Evolutionary conservation across 257 asterid genomes (phyloP).

Genomic region (Rauvolfia tetraphylla): DNA sequence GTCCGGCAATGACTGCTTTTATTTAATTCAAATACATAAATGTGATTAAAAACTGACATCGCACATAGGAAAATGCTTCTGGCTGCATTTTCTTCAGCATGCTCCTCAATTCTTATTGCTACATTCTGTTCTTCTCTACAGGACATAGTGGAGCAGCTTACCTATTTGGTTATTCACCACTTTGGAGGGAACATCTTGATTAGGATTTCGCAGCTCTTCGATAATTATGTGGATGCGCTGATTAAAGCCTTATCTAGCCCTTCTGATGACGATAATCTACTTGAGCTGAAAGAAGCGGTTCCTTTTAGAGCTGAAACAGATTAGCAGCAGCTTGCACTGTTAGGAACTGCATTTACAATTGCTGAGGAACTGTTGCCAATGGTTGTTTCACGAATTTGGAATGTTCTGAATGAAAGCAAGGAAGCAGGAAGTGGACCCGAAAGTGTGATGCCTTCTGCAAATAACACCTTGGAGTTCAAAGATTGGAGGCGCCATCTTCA

Average conservation of each 20-base stretch:
- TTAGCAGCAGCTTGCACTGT: slow-evolving; percentile 85
- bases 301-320: slow-evolving; percentile 95
- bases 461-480: slow-evolving; percentile 58
- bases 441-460: slow-evolving; percentile 47
- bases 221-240: slow-evolving; percentile 74
- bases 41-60: not conserved
- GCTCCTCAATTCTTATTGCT: not conserved
- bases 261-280: slow-evolving; percentile 78
- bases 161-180: slow-evolving; percentile 72
- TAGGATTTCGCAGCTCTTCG: slow-evolving; percentile 83
- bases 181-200: slow-evolving; percentile 83
- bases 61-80: not conserved
- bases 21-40: not conserved
- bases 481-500: slow-evolving; percentile 97
- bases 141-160: slow-evolving; percentile 92
- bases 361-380: slow-evolving; percentile 96
- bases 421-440: slow-evolving; percentile 57
- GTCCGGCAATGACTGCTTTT: not conserved
- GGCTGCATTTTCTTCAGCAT: not conserved
- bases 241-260: slow-evolving; percentile 77
- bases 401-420: slow-evolving; percentile 72
- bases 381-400: slow-evolving; percentile 91
- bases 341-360: slow-evolving; percentile 94
- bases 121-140: slow-evolving; percentile 27
- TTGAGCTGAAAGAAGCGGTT: slow-evolving; percentile 76